Percentiles rank a stretch among this genome's conserved stretches.
These are phyloP conservation scores for Globisporangium rhizosaccharum DNA, from an alignment of 352 stramenopile genomes.

Conservation along the genomic window DNA sequence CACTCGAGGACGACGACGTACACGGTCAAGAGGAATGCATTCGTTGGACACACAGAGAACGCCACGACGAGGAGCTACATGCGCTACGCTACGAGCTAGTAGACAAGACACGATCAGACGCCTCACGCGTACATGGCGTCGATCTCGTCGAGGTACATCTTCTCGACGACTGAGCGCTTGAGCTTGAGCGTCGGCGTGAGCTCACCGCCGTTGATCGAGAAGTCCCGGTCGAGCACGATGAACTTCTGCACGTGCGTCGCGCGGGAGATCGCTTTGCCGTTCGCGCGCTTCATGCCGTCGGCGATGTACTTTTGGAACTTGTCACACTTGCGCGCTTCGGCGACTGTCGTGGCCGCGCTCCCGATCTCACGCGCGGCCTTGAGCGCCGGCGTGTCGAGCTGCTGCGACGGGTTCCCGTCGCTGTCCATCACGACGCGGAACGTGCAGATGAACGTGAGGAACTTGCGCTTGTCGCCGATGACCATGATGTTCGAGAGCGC, in stretches of 20 bases:
- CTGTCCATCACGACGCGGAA: constrained; percentile 62
- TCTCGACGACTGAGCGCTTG: constrained; percentile 82
- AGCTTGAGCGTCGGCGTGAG: constrained; percentile 94
- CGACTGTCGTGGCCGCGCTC: constrained; percentile 63
- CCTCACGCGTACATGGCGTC: constrained; percentile 71
- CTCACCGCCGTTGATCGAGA: constrained; percentile 84
- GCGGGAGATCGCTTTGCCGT: constrained; percentile 41
- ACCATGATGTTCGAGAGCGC: constrained; percentile 86
- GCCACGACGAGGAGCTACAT: neutral
- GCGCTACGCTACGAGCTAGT: too few species aligned
- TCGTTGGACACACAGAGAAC: neutral
- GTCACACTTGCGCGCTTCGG: constrained; percentile 58
- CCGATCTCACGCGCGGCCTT: constrained; percentile 54
- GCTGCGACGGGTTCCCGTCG: constrained; percentile 51
- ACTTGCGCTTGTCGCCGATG: constrained; percentile 89
- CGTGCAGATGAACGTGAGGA: constrained; percentile 84
- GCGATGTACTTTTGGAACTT: constrained; percentile 80
- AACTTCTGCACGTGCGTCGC: constrained; percentile 79
- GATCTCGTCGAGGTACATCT: constrained; percentile 87
- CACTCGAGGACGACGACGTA: neutral
- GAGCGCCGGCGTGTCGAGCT: constrained; percentile 71
- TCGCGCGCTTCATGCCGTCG: constrained; percentile 56
- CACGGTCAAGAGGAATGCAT: neutral
- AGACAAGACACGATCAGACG: too few species aligned
- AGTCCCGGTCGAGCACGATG: constrained; percentile 67